Percentiles rank a stretch among this genome's conserved stretches.
Evolutionary conservation across 345 rosid species (phyloP).

Genomic region (Gossypium anomalum): DNA sequence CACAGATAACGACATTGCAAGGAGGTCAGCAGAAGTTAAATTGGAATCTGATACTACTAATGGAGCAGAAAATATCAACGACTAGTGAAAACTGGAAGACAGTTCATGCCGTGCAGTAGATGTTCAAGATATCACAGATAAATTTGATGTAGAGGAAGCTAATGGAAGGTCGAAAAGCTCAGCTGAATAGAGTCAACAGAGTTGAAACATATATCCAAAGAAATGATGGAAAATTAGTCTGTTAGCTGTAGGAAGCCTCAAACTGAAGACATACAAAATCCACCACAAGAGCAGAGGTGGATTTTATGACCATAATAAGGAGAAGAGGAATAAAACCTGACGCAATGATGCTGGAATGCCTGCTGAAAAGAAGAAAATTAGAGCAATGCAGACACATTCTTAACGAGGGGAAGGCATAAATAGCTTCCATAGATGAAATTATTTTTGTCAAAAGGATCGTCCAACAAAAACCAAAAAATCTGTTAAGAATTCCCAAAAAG

Average conservation of each 20-base stretch:
- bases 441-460: slow-evolving; percentile 29
- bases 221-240: slow-evolving; percentile 36
- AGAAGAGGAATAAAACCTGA: slow-evolving; percentile 52
- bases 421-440: slow-evolving; percentile 31
- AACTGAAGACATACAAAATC: slow-evolving; percentile 23
- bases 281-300: slow-evolving; percentile 45
- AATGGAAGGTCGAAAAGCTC: slow-evolving; percentile 27
- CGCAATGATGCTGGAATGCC: slow-evolving; percentile 43
- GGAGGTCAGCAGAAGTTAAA: slow-evolving; percentile 18
- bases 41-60: slow-evolving; percentile 25
- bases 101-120: slow-evolving; percentile 14
- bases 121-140: slow-evolving; percentile 20
- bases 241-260: slow-evolving; percentile 19
- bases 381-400: slow-evolving; percentile 43
- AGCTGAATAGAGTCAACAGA: slow-evolving; percentile 28
- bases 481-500: slow-evolving; percentile 31
- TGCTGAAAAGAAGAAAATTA: slow-evolving; percentile 47
- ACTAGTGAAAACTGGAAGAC: slow-evolving; percentile 25
- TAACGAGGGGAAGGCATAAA: slow-evolving; percentile 43
- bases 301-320: slow-evolving; percentile 50
- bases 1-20: slow-evolving; percentile 19
- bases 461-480: slow-evolving; percentile 30
- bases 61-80: slow-evolving; percentile 20
- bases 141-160: slow-evolving; percentile 24
- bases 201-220: slow-evolving; percentile 43